A percentile compares a stretch with the other conserved stretches of the same genome.
These are phyloP conservation scores for Dimocarpus longan DNA, from an alignment of 345 rosid species.

Conservation along the genomic window DNA sequence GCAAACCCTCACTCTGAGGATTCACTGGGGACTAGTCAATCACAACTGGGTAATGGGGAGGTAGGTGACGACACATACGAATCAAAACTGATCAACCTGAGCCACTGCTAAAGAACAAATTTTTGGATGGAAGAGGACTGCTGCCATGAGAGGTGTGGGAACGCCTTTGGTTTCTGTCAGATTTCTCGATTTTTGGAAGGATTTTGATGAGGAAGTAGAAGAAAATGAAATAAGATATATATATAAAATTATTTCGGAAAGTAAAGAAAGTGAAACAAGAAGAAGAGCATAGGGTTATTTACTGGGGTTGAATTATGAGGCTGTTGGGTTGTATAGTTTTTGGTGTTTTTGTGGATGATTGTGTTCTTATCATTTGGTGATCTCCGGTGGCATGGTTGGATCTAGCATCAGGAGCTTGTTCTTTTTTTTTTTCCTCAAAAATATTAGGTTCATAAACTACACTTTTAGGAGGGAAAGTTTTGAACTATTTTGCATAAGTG, in stretches of 20 bases:
- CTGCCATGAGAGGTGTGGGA: conserved; percentile 18
- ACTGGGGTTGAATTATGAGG: conserved; percentile 19
- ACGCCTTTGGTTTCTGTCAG: conserved; percentile 14
- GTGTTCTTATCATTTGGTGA: neutral
- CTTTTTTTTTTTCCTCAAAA: neutral
- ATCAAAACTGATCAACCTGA: conserved; percentile 13
- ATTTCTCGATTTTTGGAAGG: conserved; percentile 29
- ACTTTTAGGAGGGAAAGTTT: neutral
- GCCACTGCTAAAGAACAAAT: conserved; percentile 8
- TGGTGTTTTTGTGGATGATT: conserved; percentile 15
- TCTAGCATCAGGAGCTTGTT: neutral
- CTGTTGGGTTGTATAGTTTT: conserved; percentile 41
- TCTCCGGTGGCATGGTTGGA: conserved; percentile 8
- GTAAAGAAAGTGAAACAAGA: conserved; percentile 5
- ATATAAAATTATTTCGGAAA: conserved; percentile 22
- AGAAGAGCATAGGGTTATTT: conserved; percentile 18
- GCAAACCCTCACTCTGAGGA: conserved; percentile 8
- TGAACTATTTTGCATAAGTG: neutral
- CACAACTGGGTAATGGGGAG: conserved; percentile 20
- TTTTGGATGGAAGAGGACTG: conserved; percentile 1
- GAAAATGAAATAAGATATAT: conserved; percentile 29
- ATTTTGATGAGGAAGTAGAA: conserved; percentile 30
- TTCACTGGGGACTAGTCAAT: neutral
- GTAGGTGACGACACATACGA: conserved; percentile 10
- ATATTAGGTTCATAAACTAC: conserved; percentile 13